A percentile compares a stretch with the other conserved stretches of the same genome.
Conservation (phyloP, 495 filamentous ascomycete species). For the Penicillium desertorum region DNA sequence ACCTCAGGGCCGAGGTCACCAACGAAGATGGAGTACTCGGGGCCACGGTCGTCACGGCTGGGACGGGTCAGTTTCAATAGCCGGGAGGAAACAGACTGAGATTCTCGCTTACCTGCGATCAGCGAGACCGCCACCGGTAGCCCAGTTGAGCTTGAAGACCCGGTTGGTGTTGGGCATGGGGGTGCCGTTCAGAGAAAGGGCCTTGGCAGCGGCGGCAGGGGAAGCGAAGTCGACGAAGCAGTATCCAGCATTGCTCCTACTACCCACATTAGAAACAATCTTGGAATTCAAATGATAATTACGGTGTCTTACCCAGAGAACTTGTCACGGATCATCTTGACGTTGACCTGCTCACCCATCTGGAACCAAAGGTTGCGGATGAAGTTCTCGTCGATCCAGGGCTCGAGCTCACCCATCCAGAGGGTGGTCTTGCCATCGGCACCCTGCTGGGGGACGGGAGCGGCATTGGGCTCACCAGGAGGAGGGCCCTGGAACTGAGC, state of each 20-base stretch:
- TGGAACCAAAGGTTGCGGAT: conserved; percentile 90
- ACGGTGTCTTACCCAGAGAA: conserved; percentile 84
- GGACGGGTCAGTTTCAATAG: neutral
- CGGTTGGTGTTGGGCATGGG: conserved; percentile 92
- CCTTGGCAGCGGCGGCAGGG: conserved; percentile 84
- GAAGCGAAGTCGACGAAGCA: conserved; percentile 95
- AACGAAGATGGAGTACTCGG: conserved; percentile 96
- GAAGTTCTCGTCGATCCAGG: conserved; percentile 99
- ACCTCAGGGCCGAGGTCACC: conserved; percentile 97
- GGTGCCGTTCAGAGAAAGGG: conserved; percentile 82
- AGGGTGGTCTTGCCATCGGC: conserved; percentile 76
- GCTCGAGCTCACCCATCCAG: conserved; percentile 99
- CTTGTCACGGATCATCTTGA: conserved; percentile 99
- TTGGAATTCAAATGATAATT: conserved; percentile 5
- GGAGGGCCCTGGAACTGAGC: conserved; percentile 55
- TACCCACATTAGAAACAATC: conserved; percentile 50
- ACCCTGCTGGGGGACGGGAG: conserved; percentile 54
- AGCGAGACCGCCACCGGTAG: conserved; percentile 90
- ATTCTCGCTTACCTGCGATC: conserved; percentile 71
- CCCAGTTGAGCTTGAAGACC: conserved; percentile 99
- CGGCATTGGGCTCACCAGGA: conserved; percentile 52
- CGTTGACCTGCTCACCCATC: conserved; percentile 90
- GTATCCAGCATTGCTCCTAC: conserved; percentile 91
- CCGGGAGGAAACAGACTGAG: neutral
- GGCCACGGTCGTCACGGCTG: conserved; percentile 90